Evolutionary conservation across 164 flowering plant species (phyloP).

Genomic region (Berberis thunbergii): DNA sequence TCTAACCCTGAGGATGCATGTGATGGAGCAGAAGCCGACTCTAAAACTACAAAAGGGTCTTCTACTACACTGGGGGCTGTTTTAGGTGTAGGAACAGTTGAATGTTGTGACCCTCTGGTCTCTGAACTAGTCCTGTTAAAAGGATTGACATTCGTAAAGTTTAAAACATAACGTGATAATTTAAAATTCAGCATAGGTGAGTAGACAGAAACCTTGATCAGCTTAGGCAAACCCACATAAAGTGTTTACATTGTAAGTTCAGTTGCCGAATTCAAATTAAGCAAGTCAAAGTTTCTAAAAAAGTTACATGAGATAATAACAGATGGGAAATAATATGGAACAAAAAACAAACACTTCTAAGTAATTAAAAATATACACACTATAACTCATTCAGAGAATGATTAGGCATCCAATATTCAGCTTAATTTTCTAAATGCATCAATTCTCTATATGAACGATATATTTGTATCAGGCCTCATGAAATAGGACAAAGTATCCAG

Average conservation of each 20-base stretch:
- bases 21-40: constrained; percentile 31
- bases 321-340: too few species aligned
- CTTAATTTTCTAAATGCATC: too few species aligned
- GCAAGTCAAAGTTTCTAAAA: too few species aligned
- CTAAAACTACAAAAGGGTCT: constrained; percentile 63
- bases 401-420: too few species aligned
- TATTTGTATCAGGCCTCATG: too few species aligned
- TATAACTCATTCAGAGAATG: too few species aligned
- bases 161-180: not conserved
- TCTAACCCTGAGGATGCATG: constrained; percentile 37
- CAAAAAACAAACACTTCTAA: too few species aligned
- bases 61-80: constrained; percentile 31
- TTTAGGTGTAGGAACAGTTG: constrained; percentile 28
- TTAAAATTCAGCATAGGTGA: not conserved
- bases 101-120: not conserved
- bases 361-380: too few species aligned
- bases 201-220: too few species aligned
- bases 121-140: not conserved
- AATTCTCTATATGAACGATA: too few species aligned
- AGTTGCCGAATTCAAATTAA: not conserved
- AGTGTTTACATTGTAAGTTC: not conserved
- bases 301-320: too few species aligned
- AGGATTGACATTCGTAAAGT: not conserved
- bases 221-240: not conserved
- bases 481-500: too few species aligned